phyloP scores from a whole-genome alignment of 345 rosid species.

The Populus ilicifolia region DNA sequence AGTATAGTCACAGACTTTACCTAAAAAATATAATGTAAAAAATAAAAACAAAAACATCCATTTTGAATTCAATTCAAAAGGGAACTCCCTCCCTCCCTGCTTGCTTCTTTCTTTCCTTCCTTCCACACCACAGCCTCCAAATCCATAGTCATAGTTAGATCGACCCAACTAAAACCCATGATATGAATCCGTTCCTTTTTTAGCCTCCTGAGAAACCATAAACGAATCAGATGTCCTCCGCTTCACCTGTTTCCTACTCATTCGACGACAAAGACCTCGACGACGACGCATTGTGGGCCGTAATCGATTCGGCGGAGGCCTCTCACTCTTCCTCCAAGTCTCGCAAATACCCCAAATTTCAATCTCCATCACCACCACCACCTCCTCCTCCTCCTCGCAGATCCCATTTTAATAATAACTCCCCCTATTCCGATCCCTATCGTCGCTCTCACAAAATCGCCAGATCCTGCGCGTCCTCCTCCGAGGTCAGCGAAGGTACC shows the following conservation, averaged over 20 bases:
- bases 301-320: conserved; percentile 86
- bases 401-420: conserved; percentile 16
- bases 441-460: conserved; percentile 53
- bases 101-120: too few relatives aligned
- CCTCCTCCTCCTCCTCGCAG: conserved; percentile 42
- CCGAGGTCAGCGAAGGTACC: conserved; percentile 40
- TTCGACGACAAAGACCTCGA: conserved; percentile 88
- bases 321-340: conserved; percentile 53
- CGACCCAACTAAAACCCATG: too few relatives aligned
- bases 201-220: background rate
- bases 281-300: conserved; percentile 92
- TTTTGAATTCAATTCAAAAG: too few relatives aligned
- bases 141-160: too few relatives aligned
- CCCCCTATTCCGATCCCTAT: conserved; percentile 30
- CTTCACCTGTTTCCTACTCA: conserved; percentile 17
- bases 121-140: too few relatives aligned
- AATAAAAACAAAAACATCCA: too few relatives aligned
- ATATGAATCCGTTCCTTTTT: too few relatives aligned
- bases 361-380: conserved; percentile 45
- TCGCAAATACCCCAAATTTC: conserved; percentile 53
- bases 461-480: conserved; percentile 33
- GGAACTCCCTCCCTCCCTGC: too few relatives aligned
- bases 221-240: background rate
- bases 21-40: too few relatives aligned
- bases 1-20: too few relatives aligned